Evolutionary conservation across 768 basidiomycete genomes (phyloP), one percentile per base, ranked within the genome.

Genomic region (Boletellus sp.): DNA sequence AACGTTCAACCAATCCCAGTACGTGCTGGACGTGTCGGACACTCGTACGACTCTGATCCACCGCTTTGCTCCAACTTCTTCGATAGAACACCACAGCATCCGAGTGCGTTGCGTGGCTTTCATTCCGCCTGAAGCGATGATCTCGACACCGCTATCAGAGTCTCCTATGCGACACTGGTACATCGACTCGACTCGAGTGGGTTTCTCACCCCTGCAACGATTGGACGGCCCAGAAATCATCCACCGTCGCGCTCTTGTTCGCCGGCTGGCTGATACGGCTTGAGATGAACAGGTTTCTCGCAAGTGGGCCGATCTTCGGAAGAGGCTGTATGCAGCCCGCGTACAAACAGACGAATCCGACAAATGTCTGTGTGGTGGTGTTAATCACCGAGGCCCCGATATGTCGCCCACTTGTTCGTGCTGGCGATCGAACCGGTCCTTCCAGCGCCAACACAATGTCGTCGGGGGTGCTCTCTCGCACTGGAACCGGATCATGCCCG

Each of bases 1-100:
- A n/a, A 31, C 17, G 34, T 15, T 11, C 33, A 17, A 13, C 47
- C 52, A 45, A 49, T 57, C 17, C 37, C 16, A 16, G 17, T 38
- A 46, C 31, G 13, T 31, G 28, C 13, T 36, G 16, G 20, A 19
- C 42, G 19, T 44, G 34, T 42, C 48, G n/a, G 26, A 31, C 24
- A 26, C 50, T 61, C 60, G 54, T 56, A 59, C 51, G 56, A 59
- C n/a, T 39, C 9, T 20, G 19, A 45, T 8, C 38, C 31, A 40
- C 49, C 6, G 17, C 16, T 26, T 19, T 23, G n/a, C 32, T 38
- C 28, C 26, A 28, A 26, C 24, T 49, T 44, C 42, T 42, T 48
- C 26, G 31, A 40, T 31, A 48, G 51, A 53, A 62, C 26, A 36
- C 40, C 53, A 56, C 51, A 56, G 57, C 57, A 52, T 47, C 35